These are phyloP conservation scores for Fusarium nematophilum DNA, from an alignment of 2,329 filamentous ascomycete genomes.

Conservation along the genomic window DNA sequence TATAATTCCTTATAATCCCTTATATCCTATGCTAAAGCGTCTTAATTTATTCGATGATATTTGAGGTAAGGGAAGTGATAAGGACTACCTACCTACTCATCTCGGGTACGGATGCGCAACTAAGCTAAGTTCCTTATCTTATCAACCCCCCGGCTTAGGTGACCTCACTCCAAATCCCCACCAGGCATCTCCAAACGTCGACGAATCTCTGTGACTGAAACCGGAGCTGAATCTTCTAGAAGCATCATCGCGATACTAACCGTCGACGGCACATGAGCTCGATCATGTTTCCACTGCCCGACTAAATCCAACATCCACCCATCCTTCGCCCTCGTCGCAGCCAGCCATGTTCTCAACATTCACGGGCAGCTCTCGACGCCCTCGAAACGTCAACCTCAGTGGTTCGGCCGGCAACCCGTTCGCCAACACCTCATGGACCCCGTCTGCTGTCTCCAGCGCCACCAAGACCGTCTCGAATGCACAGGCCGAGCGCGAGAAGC, in stretches of 20 bases:
- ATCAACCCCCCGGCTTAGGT: not conserved
- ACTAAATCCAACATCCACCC: conserved; percentile 9
- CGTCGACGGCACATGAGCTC: conserved; percentile 4
- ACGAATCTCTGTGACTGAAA: conserved; percentile 42
- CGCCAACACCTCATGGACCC: conserved; percentile 69
- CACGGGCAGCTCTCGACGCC: conserved; percentile 85
- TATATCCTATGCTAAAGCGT: too few species aligned
- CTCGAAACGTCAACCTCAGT: conserved; percentile 93
- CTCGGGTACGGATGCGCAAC: too few species aligned
- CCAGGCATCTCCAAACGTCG: conserved; percentile 35
- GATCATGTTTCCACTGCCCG: conserved; percentile 26
- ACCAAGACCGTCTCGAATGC: conserved; percentile 86
- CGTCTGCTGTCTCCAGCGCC: conserved; percentile 69
- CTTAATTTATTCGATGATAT: too few species aligned
- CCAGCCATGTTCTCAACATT: conserved; percentile 87
- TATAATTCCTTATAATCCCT: too few species aligned
- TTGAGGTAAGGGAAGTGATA: too few species aligned
- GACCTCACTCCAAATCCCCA: conserved; percentile 42
- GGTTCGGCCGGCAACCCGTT: conserved; percentile 87
- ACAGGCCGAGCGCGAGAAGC: conserved; percentile 83
- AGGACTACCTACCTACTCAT: too few species aligned
- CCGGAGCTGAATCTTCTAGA: conserved; percentile 45
- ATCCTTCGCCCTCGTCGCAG: conserved; percentile 17
- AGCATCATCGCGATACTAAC: conserved; percentile 20
- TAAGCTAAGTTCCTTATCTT: too few species aligned